These are phyloP conservation scores for Trichosanthes truncata DNA, from an alignment of 306 rosid genomes.

Conservation along the genomic window DNA sequence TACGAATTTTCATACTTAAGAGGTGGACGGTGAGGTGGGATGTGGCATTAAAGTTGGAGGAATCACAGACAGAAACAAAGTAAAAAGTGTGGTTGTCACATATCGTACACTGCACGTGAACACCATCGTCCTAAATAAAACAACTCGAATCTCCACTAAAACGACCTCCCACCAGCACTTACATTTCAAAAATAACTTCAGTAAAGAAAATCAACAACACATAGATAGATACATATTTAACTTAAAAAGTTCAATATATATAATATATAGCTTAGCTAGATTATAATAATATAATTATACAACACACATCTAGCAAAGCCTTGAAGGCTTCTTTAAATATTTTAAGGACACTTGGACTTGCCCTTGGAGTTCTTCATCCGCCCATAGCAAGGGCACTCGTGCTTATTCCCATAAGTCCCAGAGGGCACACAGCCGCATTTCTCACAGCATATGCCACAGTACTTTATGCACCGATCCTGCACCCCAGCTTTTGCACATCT, in stretches of 20 bases:
- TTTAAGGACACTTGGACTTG: constrained; percentile 62
- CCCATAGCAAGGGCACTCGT: constrained; percentile 90
- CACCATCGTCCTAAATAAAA: not conserved
- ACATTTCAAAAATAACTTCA: too few relatives aligned
- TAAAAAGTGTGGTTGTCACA: too few relatives aligned
- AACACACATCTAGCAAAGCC: not conserved
- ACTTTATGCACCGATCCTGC: constrained; percentile 56
- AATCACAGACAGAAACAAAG: too few relatives aligned
- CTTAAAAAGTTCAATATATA: not conserved
- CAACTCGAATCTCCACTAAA: not conserved
- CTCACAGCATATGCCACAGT: constrained; percentile 74
- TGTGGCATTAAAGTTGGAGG: not conserved
- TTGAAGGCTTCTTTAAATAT: too few relatives aligned
- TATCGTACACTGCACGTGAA: not conserved
- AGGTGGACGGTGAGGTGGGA: not conserved
- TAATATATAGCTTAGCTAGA: not conserved
- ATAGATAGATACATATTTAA: not conserved
- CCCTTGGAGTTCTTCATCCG: constrained; percentile 76
- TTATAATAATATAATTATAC: too few relatives aligned
- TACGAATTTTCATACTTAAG: too few relatives aligned
- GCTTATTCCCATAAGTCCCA: constrained; percentile 77
- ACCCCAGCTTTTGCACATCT: constrained; percentile 66
- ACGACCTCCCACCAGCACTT: not conserved
- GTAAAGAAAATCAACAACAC: not conserved
- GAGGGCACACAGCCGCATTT: constrained; percentile 82